These are phyloP conservation scores for Hydrangea macrophylla DNA, from an alignment of 148 eudicot species.

Conservation along the genomic window DNA sequence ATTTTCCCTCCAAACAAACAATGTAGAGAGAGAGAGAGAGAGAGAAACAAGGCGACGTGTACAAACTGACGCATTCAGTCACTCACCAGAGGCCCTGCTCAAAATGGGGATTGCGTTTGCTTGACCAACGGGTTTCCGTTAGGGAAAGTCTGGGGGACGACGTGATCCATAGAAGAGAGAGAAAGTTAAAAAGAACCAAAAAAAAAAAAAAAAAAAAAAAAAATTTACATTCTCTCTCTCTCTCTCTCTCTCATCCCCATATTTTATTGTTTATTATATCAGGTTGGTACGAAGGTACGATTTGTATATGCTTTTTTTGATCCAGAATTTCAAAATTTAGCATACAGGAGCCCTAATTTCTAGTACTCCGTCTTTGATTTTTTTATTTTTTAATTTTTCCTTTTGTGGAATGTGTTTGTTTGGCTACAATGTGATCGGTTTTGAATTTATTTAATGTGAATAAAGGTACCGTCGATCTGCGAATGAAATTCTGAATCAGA, in stretches of 20 bases:
- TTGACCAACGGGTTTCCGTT: constrained; percentile 53
- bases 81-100: constrained; percentile 42
- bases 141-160: constrained; percentile 11
- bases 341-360: not conserved
- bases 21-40: not conserved
- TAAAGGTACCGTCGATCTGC: constrained; percentile 15
- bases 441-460: constrained; percentile 11
- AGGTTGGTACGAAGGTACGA: constrained; percentile 11
- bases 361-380: no score
- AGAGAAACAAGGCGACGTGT: constrained; percentile 27
- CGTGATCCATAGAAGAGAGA: constrained; percentile 12
- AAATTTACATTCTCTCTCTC: constrained; percentile 12
- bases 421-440: not conserved
- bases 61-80: constrained; percentile 25
- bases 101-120: constrained; percentile 27
- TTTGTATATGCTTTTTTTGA: not conserved
- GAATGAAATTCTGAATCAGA: constrained; percentile 14
- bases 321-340: not conserved
- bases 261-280: no score
- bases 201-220: constrained; percentile 24
- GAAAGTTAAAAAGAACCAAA: not conserved
- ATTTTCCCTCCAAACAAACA: not conserved
- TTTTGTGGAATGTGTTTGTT: not conserved
- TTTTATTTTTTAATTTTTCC: no score
- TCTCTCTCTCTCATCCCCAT: constrained; percentile 16